Evolutionary conservation across 2,329 filamentous ascomycete species (phyloP).

Genomic region (Cytospora leucostoma): DNA sequence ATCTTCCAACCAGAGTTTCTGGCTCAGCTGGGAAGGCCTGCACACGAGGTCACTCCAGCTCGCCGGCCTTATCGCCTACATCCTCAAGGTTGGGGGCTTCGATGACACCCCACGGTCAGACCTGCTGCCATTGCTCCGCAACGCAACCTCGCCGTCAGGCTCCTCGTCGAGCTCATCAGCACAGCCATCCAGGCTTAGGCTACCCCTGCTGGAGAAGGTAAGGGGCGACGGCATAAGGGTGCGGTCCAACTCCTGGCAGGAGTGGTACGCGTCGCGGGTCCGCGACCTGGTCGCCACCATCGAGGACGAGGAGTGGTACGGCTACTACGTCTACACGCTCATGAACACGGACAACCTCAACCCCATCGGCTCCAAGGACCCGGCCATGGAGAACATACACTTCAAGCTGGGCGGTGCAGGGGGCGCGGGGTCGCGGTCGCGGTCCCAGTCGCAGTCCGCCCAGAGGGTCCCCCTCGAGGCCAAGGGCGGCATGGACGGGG

Average conservation of each 20-base stretch:
- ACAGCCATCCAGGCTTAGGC: neutral
- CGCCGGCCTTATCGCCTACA: conserved; percentile 26
- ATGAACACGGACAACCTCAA: conserved; percentile 16
- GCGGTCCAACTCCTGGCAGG: conserved; percentile 24
- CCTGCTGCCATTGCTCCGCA: conserved; percentile 22
- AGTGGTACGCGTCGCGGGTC: conserved; percentile 24
- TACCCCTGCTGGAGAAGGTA: conserved; percentile 24
- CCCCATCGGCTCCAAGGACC: conserved; percentile 21
- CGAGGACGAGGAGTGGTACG: conserved; percentile 28
- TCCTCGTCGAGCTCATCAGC: neutral
- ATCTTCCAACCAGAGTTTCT: conserved; percentile 26
- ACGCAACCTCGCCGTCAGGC: neutral
- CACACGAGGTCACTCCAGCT: conserved; percentile 28
- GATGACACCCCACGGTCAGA: conserved; percentile 28
- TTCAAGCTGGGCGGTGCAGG: conserved; percentile 18
- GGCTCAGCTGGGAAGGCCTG: conserved; percentile 27
- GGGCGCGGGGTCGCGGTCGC: neutral
- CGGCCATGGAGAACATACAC: conserved; percentile 28
- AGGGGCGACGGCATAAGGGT: conserved; percentile 9
- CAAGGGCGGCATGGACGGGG: conserved; percentile 22
- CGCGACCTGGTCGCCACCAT: conserved; percentile 26
- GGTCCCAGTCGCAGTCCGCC: neutral
- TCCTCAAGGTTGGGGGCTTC: conserved; percentile 17
- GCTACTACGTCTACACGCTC: conserved; percentile 28
- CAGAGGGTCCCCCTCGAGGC: conserved; percentile 25